Base-by-base conservation (phyloP, 768 basidiomycete genomes). In the Naganishia onofrii region DNA sequence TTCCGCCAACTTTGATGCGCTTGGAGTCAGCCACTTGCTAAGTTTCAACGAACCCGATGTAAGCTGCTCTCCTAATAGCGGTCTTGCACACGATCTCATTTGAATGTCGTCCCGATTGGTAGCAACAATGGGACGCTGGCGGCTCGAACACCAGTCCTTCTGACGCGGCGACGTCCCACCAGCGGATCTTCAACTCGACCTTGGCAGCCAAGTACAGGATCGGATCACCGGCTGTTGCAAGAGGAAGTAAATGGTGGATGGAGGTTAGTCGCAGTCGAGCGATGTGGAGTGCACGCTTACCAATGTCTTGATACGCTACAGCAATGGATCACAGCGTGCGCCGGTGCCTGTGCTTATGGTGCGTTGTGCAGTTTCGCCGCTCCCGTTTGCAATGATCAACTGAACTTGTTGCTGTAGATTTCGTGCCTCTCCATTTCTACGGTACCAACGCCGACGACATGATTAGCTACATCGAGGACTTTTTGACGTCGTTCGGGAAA, bases 401-500 rank as follows among this genome's bases (percentile, higher is more conserved):
- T 36, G 31, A 55, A 26, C 5, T 53, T 29, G 10, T 32, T 32
- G 54, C 12, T 15, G 31, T 29, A 56, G 77, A 76, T 56, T 76
- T 78, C 56, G 60, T 76, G 31, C 74, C 77, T 2, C 70, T 75
- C 38, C 77, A 78, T 46, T 78, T 73, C 38, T 78, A 78, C 66
- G 77, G 77, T 53, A 74, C 71, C 23, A 64, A 73, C 42, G 75
- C 74, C 0, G 51, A 64, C 55, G 52, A 48, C 48, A 38, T 34
- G n/a, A 44, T 51, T 42, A 28, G 23, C 31, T 52, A 38, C n/a
- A 31, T 34, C 9, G 31, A 73, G 65, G 68, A 76, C 42, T 72
- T 72, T 12, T 67, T 70, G 51, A 36, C 55, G n/a, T 64, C 63
- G 1, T 73, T 69, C 23, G 57, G 58, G 17, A 73, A 73, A 42